Conservation (phyloP, 1,284 basidiomycete genomes). For the Sparassis latifolia region DNA sequence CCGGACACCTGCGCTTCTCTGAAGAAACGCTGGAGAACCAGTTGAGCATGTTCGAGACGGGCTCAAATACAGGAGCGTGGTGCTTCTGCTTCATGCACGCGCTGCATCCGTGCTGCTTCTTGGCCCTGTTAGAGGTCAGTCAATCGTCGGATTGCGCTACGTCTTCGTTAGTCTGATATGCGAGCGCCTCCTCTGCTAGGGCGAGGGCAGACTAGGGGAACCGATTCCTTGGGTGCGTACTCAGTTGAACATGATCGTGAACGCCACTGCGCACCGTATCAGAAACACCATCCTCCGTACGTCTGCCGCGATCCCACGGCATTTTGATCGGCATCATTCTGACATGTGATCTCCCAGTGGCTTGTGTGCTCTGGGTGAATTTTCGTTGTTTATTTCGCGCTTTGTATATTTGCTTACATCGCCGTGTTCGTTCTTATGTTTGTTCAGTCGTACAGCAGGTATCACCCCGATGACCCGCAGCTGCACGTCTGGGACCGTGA, state of each 20-base stretch:
- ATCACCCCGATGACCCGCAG: slow-evolving; percentile 46
- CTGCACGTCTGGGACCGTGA: slow-evolving; percentile 50
- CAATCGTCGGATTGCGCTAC: not conserved
- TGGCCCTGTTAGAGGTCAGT: slow-evolving; percentile 60
- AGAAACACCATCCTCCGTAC: slow-evolving; percentile 62
- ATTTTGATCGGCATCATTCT: not conserved
- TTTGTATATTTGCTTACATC: slow-evolving; percentile 1
- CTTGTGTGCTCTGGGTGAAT: slow-evolving; percentile 56
- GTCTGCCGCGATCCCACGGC: slow-evolving; percentile 23
- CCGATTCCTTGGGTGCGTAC: slow-evolving; percentile 47
- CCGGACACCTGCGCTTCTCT: slow-evolving; percentile 61
- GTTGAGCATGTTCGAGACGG: slow-evolving; percentile 68
- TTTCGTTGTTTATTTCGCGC: slow-evolving; percentile 1
- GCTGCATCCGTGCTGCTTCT: slow-evolving; percentile 55
- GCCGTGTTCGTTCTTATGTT: not conserved
- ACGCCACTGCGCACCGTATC: slow-evolving; percentile 54
- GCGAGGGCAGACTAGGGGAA: slow-evolving; percentile 21
- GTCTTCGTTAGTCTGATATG: not conserved
- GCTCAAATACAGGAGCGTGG: slow-evolving; percentile 71
- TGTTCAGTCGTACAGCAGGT: slow-evolving; percentile 56
- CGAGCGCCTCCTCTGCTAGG: slow-evolving; percentile 12
- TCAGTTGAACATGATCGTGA: slow-evolving; percentile 52
- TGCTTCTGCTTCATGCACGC: slow-evolving; percentile 69
- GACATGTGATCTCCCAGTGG: slow-evolving; percentile 36
- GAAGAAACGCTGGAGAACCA: slow-evolving; percentile 63